These are phyloP conservation scores for Metarhizium anisopliae DNA, from an alignment of 2,329 filamentous ascomycete genomes.

Conservation along the genomic window DNA sequence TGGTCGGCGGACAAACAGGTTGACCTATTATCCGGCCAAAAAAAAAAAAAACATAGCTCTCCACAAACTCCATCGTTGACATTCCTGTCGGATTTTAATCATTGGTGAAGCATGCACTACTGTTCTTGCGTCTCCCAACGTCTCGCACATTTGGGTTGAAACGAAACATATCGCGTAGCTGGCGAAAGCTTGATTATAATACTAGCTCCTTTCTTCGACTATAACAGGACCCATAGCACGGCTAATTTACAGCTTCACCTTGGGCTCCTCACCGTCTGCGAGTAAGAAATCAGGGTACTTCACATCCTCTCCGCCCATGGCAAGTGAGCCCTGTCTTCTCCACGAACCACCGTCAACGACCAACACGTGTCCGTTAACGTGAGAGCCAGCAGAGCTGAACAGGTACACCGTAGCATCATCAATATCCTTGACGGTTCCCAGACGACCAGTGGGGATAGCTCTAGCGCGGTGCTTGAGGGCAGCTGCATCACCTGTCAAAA, in stretches of 20 bases:
- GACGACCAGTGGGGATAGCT: slow-evolving; percentile 62
- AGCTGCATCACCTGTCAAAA: slow-evolving; percentile 33
- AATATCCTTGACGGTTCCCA: slow-evolving; percentile 77
- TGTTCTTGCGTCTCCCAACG: no score
- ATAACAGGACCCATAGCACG: not conserved
- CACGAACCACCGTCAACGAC: slow-evolving; percentile 61
- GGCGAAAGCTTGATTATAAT: not conserved
- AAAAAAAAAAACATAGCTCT: no score
- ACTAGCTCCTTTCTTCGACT: not conserved
- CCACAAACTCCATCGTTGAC: no score
- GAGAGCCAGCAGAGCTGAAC: slow-evolving; percentile 78
- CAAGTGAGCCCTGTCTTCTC: slow-evolving; percentile 38
- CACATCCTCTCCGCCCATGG: slow-evolving; percentile 39
- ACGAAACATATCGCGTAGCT: not conserved
- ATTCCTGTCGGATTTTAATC: no score
- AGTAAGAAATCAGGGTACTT: slow-evolving; percentile 43
- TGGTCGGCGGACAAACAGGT: no score
- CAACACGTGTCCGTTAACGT: slow-evolving; percentile 73
- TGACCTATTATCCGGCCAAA: no score
- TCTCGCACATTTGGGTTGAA: not conserved
- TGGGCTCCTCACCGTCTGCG: slow-evolving; percentile 19
- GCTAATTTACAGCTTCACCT: slow-evolving; percentile 30
- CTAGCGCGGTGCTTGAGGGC: slow-evolving; percentile 25
- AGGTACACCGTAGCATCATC: slow-evolving; percentile 86
- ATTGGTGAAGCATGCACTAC: no score